phyloP scores from a whole-genome alignment of 306 rosid genomes.

The Cucumis hystrix region DNA sequence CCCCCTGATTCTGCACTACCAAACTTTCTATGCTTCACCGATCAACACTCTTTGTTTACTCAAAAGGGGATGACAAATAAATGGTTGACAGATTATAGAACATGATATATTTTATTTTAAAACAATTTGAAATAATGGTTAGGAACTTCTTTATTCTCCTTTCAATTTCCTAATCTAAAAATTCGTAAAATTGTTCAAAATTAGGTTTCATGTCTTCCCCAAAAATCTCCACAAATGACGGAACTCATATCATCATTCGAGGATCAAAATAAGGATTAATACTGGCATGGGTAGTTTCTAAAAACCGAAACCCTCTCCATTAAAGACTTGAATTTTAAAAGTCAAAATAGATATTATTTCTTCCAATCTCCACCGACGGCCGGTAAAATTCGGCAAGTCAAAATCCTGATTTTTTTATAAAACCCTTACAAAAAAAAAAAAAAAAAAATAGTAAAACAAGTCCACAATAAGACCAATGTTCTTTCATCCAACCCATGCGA shows the following conservation, averaged over 20 bases:
- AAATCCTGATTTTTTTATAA: background rate
- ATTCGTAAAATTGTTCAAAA: background rate
- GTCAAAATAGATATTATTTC: slow-evolving; percentile 1
- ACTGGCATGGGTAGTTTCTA: background rate
- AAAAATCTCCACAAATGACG: background rate
- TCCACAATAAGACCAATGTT: background rate
- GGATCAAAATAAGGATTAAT: background rate
- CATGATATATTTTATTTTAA: background rate
- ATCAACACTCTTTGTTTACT: background rate
- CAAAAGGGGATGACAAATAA: background rate
- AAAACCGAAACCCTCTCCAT: background rate
- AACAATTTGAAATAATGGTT: background rate
- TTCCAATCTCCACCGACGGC: background rate
- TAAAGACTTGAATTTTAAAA: background rate
- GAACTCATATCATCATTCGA: background rate
- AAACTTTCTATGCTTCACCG: background rate
- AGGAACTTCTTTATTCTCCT: background rate
- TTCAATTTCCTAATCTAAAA: background rate
- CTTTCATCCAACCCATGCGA: background rate
- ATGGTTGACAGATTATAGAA: background rate
- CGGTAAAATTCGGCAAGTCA: background rate
- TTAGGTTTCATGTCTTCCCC: background rate
- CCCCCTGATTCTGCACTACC: background rate
- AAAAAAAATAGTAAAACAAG: background rate
- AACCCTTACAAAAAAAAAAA: background rate